Evolutionary conservation across 2,329 filamentous ascomycete genomes (phyloP).

Genomic region (Pyricularia sp.): DNA sequence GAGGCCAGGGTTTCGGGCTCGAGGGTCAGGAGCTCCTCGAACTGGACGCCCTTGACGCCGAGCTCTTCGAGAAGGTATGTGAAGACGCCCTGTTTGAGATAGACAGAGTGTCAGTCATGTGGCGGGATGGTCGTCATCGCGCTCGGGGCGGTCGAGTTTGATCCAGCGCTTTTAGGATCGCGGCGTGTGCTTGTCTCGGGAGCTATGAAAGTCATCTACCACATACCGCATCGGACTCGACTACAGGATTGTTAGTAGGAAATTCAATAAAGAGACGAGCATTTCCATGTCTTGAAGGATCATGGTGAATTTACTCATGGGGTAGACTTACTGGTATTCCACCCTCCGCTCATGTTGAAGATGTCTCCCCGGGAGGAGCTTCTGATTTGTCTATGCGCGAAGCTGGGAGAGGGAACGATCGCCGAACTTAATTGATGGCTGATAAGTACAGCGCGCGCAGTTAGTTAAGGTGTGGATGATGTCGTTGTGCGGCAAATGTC

Average conservation of each 20-base stretch:
- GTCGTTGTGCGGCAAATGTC: not conserved
- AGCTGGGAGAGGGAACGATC: not conserved
- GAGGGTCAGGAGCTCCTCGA: constrained; percentile 87
- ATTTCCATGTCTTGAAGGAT: not conserved
- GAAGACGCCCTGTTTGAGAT: constrained; percentile 62
- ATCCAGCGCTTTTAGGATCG: too few relatives aligned
- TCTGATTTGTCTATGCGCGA: not conserved
- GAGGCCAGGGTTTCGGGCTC: constrained; percentile 61
- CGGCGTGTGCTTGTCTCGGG: not conserved
- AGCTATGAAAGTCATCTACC: not conserved
- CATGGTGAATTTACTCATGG: too few relatives aligned
- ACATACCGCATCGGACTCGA: constrained; percentile 88
- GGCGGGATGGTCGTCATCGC: not conserved
- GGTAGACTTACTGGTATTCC: constrained; percentile 66
- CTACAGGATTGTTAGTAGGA: constrained; percentile 19
- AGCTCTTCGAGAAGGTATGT: constrained; percentile 87
- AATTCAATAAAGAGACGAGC: not conserved
- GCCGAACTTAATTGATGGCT: not conserved
- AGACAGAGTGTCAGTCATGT: not conserved
- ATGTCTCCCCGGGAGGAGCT: not conserved
- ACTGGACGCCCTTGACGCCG: constrained; percentile 86
- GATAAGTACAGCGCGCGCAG: not conserved
- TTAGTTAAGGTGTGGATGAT: not conserved
- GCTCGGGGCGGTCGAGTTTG: not conserved
- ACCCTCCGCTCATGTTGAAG: constrained; percentile 40